Conservation (phyloP, 2,329 filamentous ascomycete genomes). For the Botryosphaeria dothidea region DNA sequence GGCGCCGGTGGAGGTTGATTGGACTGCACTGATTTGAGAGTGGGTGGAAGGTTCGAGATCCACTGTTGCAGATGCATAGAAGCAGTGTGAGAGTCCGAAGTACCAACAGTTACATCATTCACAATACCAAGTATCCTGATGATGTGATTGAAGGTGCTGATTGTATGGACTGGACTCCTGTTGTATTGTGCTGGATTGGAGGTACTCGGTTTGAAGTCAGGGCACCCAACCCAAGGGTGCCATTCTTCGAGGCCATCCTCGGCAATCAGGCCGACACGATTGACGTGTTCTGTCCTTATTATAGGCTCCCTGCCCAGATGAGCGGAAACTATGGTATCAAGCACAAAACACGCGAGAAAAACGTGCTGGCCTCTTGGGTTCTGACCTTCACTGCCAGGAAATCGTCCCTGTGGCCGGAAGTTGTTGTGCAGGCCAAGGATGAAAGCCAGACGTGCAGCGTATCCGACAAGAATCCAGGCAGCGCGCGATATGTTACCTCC, state of each 20-base stretch:
- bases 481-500: conserved; percentile 56
- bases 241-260: conserved; percentile 73
- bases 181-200: conserved; percentile 17
- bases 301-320: conserved; percentile 54
- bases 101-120: conserved; percentile 18
- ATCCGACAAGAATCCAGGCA: conserved; percentile 66
- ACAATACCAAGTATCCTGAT: conserved; percentile 35
- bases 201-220: conserved; percentile 33
- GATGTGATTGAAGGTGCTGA: conserved; percentile 57
- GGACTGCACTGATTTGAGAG: conserved; percentile 14
- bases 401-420: not conserved
- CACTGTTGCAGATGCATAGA: conserved; percentile 18
- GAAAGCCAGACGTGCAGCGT: conserved; percentile 56
- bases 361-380: conserved; percentile 41
- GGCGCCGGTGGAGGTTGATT: conserved; percentile 6
- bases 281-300: conserved; percentile 51
- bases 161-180: conserved; percentile 39
- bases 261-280: conserved; percentile 52
- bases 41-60: conserved; percentile 13
- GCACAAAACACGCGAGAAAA: conserved; percentile 60
- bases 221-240: conserved; percentile 67
- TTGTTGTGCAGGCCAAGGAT: conserved; percentile 40
- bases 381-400: conserved; percentile 31
- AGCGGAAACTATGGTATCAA: conserved; percentile 61
- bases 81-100: not conserved